phyloP scores from a whole-genome alignment of 805 yeast genomes.

The Scheffersomyces amazonensis region DNA sequence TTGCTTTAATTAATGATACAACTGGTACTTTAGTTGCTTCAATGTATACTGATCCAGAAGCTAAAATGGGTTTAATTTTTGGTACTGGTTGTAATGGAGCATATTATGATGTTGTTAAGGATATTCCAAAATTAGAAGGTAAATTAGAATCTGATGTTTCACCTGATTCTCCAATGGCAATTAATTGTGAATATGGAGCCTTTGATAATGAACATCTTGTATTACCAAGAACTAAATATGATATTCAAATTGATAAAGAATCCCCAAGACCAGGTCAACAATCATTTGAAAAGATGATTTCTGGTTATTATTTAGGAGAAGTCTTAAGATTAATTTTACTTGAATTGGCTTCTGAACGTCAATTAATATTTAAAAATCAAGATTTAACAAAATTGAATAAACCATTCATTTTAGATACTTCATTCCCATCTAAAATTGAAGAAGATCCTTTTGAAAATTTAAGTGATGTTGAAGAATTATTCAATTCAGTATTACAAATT shows the following conservation, averaged over 20 bases:
- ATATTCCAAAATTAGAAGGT: slow-evolving; percentile 81
- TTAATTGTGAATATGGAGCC: slow-evolving; percentile 98
- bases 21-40: slow-evolving; percentile 97
- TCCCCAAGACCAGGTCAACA: slow-evolving; percentile 98
- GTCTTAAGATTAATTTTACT: slow-evolving; percentile 74
- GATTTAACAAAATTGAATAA: slow-evolving; percentile 58
- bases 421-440: slow-evolving; percentile 83
- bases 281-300: slow-evolving; percentile 93
- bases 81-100: slow-evolving; percentile 99
- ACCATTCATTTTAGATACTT: slow-evolving; percentile 81
- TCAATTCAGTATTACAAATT: slow-evolving; percentile 57
- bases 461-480: slow-evolving; percentile 67
- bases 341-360: slow-evolving; percentile 60
- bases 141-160: slow-evolving; percentile 61
- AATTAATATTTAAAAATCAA: slow-evolving; percentile 67
- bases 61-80: slow-evolving; percentile 92
- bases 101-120: slow-evolving; percentile 72
- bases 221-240: slow-evolving; percentile 89
- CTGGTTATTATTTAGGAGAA: slow-evolving; percentile 96
- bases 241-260: slow-evolving; percentile 71
- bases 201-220: slow-evolving; percentile 85
- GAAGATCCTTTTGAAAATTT: slow-evolving; percentile 86
- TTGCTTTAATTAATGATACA: slow-evolving; percentile 94
- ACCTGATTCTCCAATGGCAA: slow-evolving; percentile 77
- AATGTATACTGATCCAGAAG: slow-evolving; percentile 81